A percentile compares a stretch with the other conserved stretches of the same genome.
These are phyloP conservation scores for Cymbopogon citratus DNA, from an alignment of 176 grass and related monocot species.

Conservation along the genomic window DNA sequence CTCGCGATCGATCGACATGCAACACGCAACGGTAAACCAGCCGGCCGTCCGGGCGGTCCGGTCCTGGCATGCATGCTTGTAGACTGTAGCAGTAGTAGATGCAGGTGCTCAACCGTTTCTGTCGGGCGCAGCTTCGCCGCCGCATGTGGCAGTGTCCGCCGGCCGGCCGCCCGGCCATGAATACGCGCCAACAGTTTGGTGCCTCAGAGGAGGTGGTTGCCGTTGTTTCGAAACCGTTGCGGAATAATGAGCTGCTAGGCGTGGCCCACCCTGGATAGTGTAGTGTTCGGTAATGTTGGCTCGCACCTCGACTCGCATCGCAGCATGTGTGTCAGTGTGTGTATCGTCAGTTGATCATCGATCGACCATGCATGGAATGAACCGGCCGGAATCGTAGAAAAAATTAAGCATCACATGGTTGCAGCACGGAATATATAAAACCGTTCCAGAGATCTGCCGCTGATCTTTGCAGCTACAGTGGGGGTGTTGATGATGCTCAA, in stretches of 20 bases:
- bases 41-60: background rate
- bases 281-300: conserved; percentile 7
- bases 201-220: background rate
- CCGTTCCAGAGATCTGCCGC: background rate
- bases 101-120: conserved; percentile 21
- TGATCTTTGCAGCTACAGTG: conserved; percentile 9
- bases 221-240: conserved; percentile 48
- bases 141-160: conserved; percentile 32
- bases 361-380: background rate
- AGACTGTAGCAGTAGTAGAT: background rate
- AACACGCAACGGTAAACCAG: background rate
- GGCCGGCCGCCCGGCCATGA: conserved; percentile 1
- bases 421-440: background rate
- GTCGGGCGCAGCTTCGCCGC: background rate
- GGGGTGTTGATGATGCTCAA: conserved; percentile 20
- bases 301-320: too few species aligned
- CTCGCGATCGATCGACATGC: background rate
- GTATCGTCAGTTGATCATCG: too few species aligned
- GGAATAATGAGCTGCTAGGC: conserved; percentile 17
- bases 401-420: conserved; percentile 28
- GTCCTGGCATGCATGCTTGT: background rate
- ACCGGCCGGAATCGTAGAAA: background rate
- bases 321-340: background rate
- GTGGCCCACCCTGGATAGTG: conserved; percentile 22
- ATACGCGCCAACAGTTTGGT: conserved; percentile 15